A percentile compares a stretch with the other conserved stretches of the same genome.
phyloP scores from a whole-genome alignment of 257 asterid genomes.

The Henckelia pumila region DNA sequence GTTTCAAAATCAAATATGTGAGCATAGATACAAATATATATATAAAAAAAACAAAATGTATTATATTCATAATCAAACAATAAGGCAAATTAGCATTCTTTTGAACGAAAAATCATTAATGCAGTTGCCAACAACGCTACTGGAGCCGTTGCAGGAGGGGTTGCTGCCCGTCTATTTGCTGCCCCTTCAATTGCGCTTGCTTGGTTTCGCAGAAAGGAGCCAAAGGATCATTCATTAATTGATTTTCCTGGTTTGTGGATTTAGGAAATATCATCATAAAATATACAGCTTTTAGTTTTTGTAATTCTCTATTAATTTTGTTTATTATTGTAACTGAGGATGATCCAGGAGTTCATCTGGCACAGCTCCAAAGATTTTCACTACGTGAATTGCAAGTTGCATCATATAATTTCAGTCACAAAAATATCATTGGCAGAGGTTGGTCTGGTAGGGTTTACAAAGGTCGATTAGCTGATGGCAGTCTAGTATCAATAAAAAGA shows the following conservation, averaged over 20 bases:
- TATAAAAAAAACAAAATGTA: too few relatives aligned
- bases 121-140: slow-evolving; percentile 71
- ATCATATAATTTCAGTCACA: not conserved
- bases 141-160: slow-evolving; percentile 78
- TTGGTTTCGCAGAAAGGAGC: not conserved
- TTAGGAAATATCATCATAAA: not conserved
- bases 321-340: not conserved
- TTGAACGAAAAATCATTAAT: slow-evolving; percentile 24
- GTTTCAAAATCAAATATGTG: too few relatives aligned
- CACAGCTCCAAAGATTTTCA: not conserved
- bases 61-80: too few relatives aligned
- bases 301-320: not conserved
- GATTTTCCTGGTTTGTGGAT: not conserved
- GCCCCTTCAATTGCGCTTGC: not conserved
- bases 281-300: not conserved
- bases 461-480: not conserved
- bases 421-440: not conserved
- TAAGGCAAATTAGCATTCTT: too few relatives aligned
- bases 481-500: not conserved
- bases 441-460: not conserved
- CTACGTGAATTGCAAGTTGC: not conserved
- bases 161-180: not conserved
- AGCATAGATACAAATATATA: too few relatives aligned
- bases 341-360: not conserved
- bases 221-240: not conserved